Evolutionary conservation across 1,284 basidiomycete genomes (phyloP).

Genomic region (Fomitiporia mediterranea): DNA sequence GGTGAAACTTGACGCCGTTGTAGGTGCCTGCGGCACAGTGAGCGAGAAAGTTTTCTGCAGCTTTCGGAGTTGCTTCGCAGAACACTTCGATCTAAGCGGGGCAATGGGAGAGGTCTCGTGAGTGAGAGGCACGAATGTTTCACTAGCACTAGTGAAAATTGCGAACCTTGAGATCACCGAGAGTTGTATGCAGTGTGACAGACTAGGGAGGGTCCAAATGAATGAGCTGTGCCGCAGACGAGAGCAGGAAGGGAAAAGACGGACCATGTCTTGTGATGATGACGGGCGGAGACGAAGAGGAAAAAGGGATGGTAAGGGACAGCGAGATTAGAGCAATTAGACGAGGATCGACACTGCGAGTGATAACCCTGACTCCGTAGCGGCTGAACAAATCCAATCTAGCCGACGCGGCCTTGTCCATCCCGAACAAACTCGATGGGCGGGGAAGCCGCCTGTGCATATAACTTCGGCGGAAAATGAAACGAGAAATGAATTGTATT

Average conservation of each 20-base stretch:
- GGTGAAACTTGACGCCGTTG: conserved; percentile 84
- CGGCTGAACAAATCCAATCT: too few relatives aligned
- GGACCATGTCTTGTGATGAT: neutral
- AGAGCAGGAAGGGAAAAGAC: neutral
- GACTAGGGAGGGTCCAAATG: conserved; percentile 44
- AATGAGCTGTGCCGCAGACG: neutral
- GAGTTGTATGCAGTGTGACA: conserved; percentile 90
- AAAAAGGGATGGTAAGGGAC: too few relatives aligned
- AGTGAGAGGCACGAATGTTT: neutral
- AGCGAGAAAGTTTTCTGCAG: conserved; percentile 97
- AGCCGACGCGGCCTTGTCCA: too few relatives aligned
- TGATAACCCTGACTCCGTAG: conserved; percentile 6
- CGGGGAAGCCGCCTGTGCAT: too few relatives aligned
- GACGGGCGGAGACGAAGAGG: too few relatives aligned
- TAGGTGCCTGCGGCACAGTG: conserved; percentile 90
- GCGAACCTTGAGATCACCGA: conserved; percentile 90
- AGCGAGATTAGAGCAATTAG: too few relatives aligned
- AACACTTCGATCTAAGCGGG: conserved; percentile 83
- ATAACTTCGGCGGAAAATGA: too few relatives aligned
- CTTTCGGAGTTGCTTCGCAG: conserved; percentile 91
- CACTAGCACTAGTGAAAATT: neutral
- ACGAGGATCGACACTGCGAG: too few relatives aligned
- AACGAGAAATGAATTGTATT: too few relatives aligned
- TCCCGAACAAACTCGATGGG: too few relatives aligned
- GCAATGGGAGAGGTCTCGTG: neutral